Base-by-base conservation (phyloP, 2,329 filamentous ascomycete species). In the Fusarium guadeloupense region DNA sequence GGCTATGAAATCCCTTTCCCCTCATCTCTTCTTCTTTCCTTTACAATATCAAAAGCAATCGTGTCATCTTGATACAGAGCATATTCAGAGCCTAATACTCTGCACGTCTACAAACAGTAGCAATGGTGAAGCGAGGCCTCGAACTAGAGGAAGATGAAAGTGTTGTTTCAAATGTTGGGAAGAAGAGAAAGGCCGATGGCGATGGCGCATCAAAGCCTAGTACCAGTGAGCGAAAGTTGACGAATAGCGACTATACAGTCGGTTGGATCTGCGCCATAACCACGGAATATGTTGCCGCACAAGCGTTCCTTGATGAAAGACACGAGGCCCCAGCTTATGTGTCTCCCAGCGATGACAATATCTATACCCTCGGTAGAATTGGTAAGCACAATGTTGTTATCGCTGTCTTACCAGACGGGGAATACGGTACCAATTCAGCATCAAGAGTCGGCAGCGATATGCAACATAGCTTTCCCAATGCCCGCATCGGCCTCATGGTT, bases 401-500 rank as follows among this genome's bases (percentile, higher is more conserved):
- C 1, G 37, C 48, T 3, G 40, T 23, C 7, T 14, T 48, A 4
- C 46, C 42, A 0, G 7, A 21, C 1, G 47, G 34, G 10, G 19
- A n/a, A 17, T 23, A 33, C 19, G 56, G 56, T 1, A 28, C 7
- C 9, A 30, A 17, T 5, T 10, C 42, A 1, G 42, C 47, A 1
- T 34, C 57, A 1, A 26, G 23, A 1, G 37, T 51, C 7, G 30
- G 17, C 4, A 54, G 3, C 9, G 30, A 46, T 6, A 53, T 53
- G 49, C 12, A 26, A 4, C 35, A 23, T 25, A 53, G 13, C 12
- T 53, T 53, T 17, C 34, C 41, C 3, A 45, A 34, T 9, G n/a
- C 40, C 17, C 25, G 37, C 3, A 25, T 51, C 13, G 53, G 53
- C 5, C 16, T 56, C 2, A 42, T 56, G 46, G 53, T 56, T 5